Evolutionary conservation across 257 asterid genomes (phyloP).

Genomic region (Solanum tarijense): DNA sequence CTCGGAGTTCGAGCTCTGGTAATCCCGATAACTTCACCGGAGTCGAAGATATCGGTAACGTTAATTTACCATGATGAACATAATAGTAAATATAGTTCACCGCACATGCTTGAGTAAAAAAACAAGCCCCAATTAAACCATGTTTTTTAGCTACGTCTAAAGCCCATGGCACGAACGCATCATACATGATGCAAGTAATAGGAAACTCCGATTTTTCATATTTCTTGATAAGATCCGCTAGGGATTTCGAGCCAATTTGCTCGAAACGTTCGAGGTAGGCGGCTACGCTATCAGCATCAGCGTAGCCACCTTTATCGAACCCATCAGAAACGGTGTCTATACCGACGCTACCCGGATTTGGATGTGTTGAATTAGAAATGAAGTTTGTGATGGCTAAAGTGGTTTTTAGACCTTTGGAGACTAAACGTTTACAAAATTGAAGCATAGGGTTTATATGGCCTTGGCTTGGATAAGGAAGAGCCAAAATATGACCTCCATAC

Average conservation of each 20-base stretch:
- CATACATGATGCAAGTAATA: conserved; percentile 52
- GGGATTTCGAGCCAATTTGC: conserved; percentile 28
- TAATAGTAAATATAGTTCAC: conserved; percentile 54
- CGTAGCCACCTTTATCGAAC: conserved; percentile 48
- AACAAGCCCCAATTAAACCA: conserved; percentile 30
- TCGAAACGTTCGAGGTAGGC: conserved; percentile 29
- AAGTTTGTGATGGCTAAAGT: conserved; percentile 54
- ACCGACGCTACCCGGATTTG: conserved; percentile 18
- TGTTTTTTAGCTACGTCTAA: conserved; percentile 37
- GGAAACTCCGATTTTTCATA: conserved; percentile 13
- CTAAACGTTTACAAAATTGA: conserved; percentile 63
- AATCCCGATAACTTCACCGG: conserved; percentile 55
- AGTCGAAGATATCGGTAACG: conserved; percentile 31
- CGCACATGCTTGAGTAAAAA: conserved; percentile 69
- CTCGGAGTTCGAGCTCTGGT: conserved; percentile 41
- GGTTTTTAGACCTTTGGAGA: conserved; percentile 36
- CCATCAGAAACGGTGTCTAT: conserved; percentile 67
- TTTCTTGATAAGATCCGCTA: conserved; percentile 25
- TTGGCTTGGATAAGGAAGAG: conserved; percentile 72
- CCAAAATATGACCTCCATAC: conserved; percentile 35
- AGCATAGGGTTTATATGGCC: conserved; percentile 83
- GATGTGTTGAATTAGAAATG: conserved; percentile 32
- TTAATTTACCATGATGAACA: conserved; percentile 33
- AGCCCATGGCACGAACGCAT: conserved; percentile 69
- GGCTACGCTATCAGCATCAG: conserved; percentile 20